Base-by-base conservation (phyloP, 192 early-diverging fungal genomes). In the Coemansia sp. region DNA sequence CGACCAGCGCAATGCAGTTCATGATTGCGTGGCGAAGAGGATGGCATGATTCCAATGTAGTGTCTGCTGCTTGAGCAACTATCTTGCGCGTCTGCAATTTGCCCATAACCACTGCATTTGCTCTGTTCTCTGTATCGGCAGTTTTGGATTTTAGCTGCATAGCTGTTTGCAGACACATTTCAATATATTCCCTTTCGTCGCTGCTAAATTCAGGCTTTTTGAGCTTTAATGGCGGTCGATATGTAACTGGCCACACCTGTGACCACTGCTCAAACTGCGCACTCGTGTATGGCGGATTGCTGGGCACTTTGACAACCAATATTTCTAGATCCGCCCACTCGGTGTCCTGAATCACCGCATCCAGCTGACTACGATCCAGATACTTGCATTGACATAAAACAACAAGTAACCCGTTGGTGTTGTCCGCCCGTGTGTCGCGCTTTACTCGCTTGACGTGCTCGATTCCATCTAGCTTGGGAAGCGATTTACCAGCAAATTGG, bases 231-330 rank as follows among this genome's bases (percentile, higher is more conserved):
- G 59, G 72, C 6, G 72, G 77, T 2, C 90, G 86, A 59, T 87
- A 97, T 21, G 78, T 73, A n/a, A 93, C 80, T 5, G 94, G 93
- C 94, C 94, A 97, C 22, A 90, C 19, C 11, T 49, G 11, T 62
- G 86, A 92, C 92, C 94, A 97, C 29, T 70, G 70, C 8, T 91
- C 85, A 62, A 89, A 91, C 65, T 97, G 92, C 9, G 82, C 64
- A 4, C 76, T 53, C 1, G 90, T 93, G 25, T 86, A 60, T 0
- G 94, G 84, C 39, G 92, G 75, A 57, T 85, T 70, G 22, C 70
- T 71, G 2, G 92, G 85, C 0, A 93, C 86, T 10, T 47, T 21
- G n/a, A 53, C 29, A 10, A 50, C 51, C 6, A 47, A 10, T 1
- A 80, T 60, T 2, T 57, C 41, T 9, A 59, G 51, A 7, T 24